Conservation (phyloP, 1,284 basidiomycete genomes). For the Exobasidium rhododendri region DNA sequence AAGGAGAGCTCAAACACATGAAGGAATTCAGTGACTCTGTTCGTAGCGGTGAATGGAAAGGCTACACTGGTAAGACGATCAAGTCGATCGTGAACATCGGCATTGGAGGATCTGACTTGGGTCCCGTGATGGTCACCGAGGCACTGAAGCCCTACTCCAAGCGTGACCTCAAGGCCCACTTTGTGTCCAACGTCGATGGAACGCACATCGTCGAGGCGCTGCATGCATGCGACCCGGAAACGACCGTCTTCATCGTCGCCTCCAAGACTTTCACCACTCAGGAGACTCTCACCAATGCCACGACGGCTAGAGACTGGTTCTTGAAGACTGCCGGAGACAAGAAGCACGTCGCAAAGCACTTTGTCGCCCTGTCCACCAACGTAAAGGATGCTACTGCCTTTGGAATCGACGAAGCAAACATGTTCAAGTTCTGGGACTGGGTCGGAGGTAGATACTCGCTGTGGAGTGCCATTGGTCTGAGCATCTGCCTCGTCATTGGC, state of each 20-base stretch:
- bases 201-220: slow-evolving; percentile 92
- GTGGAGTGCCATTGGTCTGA: slow-evolving; percentile 96
- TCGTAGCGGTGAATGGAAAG: slow-evolving; percentile 84
- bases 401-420: slow-evolving; percentile 86
- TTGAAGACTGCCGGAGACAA: slow-evolving; percentile 68
- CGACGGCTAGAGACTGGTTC: slow-evolving; percentile 93
- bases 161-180: slow-evolving; percentile 80
- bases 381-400: slow-evolving; percentile 90
- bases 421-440: slow-evolving; percentile 99
- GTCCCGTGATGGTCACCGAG: slow-evolving; percentile 98
- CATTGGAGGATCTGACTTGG: slow-evolving; percentile 95
- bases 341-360: slow-evolving; percentile 94
- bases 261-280: slow-evolving; percentile 99
- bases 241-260: slow-evolving; percentile 94
- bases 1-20: slow-evolving; percentile 82
- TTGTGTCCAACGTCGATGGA: slow-evolving; percentile 97
- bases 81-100: slow-evolving; percentile 96
- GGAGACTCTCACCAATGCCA: slow-evolving; percentile 98
- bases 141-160: slow-evolving; percentile 90
- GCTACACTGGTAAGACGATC: slow-evolving; percentile 94
- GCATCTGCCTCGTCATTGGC: slow-evolving; percentile 87
- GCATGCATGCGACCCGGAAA: slow-evolving; percentile 78
- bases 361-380: slow-evolving; percentile 96
- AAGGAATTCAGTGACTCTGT: slow-evolving; percentile 82
- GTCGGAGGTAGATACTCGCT: slow-evolving; percentile 96